Evolutionary conservation across 208 protist species (phyloP), one percentile per base, ranked within the genome.

Genomic region (Vickermania ingenoplastis): DNA sequence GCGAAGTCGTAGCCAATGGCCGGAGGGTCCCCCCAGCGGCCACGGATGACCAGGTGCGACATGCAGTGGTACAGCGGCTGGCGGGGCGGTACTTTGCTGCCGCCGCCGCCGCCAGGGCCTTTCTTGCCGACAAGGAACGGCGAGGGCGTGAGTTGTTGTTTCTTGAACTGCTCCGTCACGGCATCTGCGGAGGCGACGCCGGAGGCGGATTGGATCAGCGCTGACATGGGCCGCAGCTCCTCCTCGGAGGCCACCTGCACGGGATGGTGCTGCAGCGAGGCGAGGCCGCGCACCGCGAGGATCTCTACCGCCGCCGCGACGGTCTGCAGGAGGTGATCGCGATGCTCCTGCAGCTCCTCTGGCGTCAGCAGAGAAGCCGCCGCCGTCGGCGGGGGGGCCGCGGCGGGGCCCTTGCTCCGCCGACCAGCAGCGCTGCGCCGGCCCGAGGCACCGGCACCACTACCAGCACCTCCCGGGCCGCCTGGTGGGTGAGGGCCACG

Each of bases 291-390:
- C n/a, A 88, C 22, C 13, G 61, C 31, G 2, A 81, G 49, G 51
- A 88, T 29, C 58, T 77, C 57, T n/a, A 77, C 57, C 14, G 55
- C 54, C 1, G 77, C 67, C 30, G 67, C 58, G 24, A 91, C 67
- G 2, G 71, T 30, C 27, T 41, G 13, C 48, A 52, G 48, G 21
- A 31, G 29, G 4, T 61, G 25, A 29, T 45, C 31, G 45, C 22
- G 28, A 14, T 61, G 41, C 17, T 41, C 26, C 41, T 7, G 41
- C 13, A 57, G n/a, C 24, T 7, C 48, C 22, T 11, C 29, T 2
- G 2, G 2, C 22, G 25, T 21, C 24, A 5, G 13, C 48, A 13
- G 11, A 0, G 25, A 21, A 4, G 25, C 0, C 13, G 21, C 28
- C n/a, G 41, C 13, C 4, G 5, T 26, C 11, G 36, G 36, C 17